Evolutionary conservation across 1,284 basidiomycete genomes (phyloP).

Genomic region (Phylloporus sp.): DNA sequence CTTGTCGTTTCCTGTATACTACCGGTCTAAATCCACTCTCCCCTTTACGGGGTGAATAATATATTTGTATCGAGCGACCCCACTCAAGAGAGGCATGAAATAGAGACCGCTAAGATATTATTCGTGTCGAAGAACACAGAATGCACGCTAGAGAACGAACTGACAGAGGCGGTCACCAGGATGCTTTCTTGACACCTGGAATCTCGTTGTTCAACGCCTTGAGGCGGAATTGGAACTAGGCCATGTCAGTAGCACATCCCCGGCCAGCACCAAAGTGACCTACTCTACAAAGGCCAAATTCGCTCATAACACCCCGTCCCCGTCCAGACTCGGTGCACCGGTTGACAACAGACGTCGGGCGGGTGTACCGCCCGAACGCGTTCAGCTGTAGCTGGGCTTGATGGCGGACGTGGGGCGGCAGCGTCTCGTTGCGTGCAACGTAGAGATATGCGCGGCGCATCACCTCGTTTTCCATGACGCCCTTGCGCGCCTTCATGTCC

Average conservation of each 20-base stretch:
- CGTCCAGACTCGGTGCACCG: slow-evolving; percentile 86
- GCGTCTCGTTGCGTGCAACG: slow-evolving; percentile 87
- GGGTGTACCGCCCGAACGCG: slow-evolving; percentile 83
- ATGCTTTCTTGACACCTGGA: slow-evolving; percentile 88
- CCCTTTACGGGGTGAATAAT: slow-evolving; percentile 15
- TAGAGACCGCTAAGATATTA: not conserved
- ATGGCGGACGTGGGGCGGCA: slow-evolving; percentile 88
- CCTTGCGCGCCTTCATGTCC: slow-evolving; percentile 79
- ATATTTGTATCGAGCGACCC: slow-evolving; percentile 10
- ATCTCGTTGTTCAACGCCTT: slow-evolving; percentile 83
- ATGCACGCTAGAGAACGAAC: slow-evolving; percentile 2
- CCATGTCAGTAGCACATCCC: not conserved
- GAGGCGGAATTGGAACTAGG: slow-evolving; percentile 87
- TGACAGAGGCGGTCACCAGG: slow-evolving; percentile 67
- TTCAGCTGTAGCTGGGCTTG: slow-evolving; percentile 97
- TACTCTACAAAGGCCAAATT: slow-evolving; percentile 90
- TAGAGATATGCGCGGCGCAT: slow-evolving; percentile 87
- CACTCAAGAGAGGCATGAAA: not conserved
- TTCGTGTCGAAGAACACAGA: not conserved
- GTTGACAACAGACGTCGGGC: slow-evolving; percentile 87
- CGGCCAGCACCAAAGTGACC: slow-evolving; percentile 35
- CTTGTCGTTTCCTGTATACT: slow-evolving; percentile 27
- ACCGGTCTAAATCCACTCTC: slow-evolving; percentile 5
- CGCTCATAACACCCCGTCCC: slow-evolving; percentile 86
- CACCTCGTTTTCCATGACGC: slow-evolving; percentile 79